Conservation (phyloP, 148 eudicot genomes). For the Selenicereus undatus region DNA sequence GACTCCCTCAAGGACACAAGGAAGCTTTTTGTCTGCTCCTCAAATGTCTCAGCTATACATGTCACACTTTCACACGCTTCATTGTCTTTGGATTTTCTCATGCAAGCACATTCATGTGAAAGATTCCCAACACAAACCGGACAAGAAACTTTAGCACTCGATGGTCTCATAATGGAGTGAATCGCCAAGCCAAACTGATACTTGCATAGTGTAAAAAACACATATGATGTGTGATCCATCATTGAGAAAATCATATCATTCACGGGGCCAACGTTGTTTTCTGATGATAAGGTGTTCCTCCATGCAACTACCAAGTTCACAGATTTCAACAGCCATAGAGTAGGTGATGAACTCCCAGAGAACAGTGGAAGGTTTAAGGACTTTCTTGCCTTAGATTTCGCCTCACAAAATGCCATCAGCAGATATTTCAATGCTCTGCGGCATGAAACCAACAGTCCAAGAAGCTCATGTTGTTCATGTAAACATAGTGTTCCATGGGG, state of each 20-base stretch:
- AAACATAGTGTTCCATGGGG: conserved; percentile 26
- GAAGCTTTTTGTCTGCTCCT: conserved; percentile 33
- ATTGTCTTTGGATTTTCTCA: conserved; percentile 16
- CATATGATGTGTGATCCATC: conserved; percentile 75
- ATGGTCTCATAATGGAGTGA: conserved; percentile 19
- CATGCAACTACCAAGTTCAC: conserved; percentile 37
- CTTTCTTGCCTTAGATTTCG: conserved; percentile 33
- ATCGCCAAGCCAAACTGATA: conserved; percentile 41
- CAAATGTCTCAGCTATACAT: conserved; percentile 44
- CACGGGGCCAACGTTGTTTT: conserved; percentile 30
- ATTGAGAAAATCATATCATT: conserved; percentile 49
- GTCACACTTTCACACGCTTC: conserved; percentile 41
- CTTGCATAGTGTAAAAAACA: conserved; percentile 52
- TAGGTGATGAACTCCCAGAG: conserved; percentile 40
- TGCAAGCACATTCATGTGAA: conserved; percentile 17
- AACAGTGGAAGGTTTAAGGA: conserved; percentile 31
- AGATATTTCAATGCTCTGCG: conserved; percentile 60
- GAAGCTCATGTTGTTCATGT: conserved; percentile 37
- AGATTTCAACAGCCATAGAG: conserved; percentile 67
- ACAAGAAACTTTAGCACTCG: conserved; percentile 18
- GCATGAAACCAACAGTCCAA: conserved; percentile 60
- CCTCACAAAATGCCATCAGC: conserved; percentile 44
- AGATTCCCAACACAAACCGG: conserved; percentile 12
- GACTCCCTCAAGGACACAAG: conserved; percentile 26
- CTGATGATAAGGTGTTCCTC: conserved; percentile 30